Base-by-base conservation (phyloP, 169 alveolate species). In the Gregarina niphandrodes region DNA sequence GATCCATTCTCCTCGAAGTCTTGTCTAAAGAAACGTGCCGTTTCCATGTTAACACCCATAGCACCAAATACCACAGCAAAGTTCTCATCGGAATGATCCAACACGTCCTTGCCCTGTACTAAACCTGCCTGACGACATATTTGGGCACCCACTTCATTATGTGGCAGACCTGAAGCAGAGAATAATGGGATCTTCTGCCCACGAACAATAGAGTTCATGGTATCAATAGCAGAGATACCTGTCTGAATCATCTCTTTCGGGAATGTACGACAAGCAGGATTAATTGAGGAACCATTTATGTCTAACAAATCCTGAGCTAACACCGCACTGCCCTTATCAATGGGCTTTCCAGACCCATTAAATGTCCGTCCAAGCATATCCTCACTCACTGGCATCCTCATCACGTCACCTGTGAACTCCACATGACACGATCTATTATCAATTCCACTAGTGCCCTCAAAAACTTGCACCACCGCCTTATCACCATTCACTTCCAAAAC, bases 91-190 rank as follows among this genome's bases (percentile, higher is more conserved):
- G 93, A 78, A 51, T 86, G 95, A 64, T 92, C 99, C 42, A 69
- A 49, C 9, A 83, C 92, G 56, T 87, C 98, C 71, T 93, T 93
- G 4, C 93, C 91, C 37, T 62, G 43, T 15, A 93, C 99, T 41
- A 93, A 56, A 16, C 92, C 70, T 20, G 99, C 98, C 58, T 93
- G 96, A 29, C 99, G 70, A 61, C 97, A 89, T 51, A 93, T 89
- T 64, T 93, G 95, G 13, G 96, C 96, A 30, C 97, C 99, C 34
- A 93, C 91, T 64, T 93, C 99, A 67, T 91, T 93, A 67, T 93
- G 99, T 19, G 98, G 97, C 12, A 93, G 78, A 51, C 99, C 99
- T n/a, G 96, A 96, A 21, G 97, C 98, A 15, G 97, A 86, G 72
- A 93, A 93, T 13, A 93, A 69, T n/a, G 98, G 99, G 49, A 93